These are phyloP conservation scores for Williopsis jadinii DNA, from an alignment of 1,139 yeast species.

Conservation along the genomic window DNA sequence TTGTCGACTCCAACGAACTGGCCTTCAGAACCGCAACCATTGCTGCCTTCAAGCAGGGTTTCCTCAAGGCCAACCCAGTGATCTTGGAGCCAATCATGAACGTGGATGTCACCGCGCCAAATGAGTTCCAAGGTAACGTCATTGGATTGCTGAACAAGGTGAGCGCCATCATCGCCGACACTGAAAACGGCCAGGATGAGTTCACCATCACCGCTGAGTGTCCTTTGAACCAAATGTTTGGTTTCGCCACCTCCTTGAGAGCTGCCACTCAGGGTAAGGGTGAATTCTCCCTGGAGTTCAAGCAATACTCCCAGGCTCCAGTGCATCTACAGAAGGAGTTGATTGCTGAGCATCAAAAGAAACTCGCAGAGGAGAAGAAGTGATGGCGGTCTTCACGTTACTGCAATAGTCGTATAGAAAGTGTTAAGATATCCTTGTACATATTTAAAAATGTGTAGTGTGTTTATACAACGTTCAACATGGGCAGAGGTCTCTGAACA, in stretches of 20 bases:
- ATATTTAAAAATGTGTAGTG: background rate
- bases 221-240: constrained; percentile 91
- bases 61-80: constrained; percentile 76
- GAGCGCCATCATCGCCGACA: constrained; percentile 88
- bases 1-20: constrained; percentile 94
- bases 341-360: constrained; percentile 73
- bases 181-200: constrained; percentile 92
- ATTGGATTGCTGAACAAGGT: constrained; percentile 89
- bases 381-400: constrained; percentile 1
- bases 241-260: constrained; percentile 90
- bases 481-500: too few species aligned
- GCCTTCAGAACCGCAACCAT: constrained; percentile 91
- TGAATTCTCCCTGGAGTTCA: constrained; percentile 91
- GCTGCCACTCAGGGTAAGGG: constrained; percentile 99
- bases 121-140: constrained; percentile 91
- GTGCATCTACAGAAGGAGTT: constrained; percentile 88
- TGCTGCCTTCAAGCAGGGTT: constrained; percentile 90
- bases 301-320: constrained; percentile 84
- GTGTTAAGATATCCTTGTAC: constrained; percentile 1
- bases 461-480: too few species aligned
- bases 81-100: constrained; percentile 95
- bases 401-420: background rate
- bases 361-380: constrained; percentile 19
- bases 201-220: constrained; percentile 92
- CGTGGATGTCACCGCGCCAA: constrained; percentile 88